These are phyloP conservation scores for Daedalea quercina DNA, from an alignment of 768 basidiomycete species.

Conservation along the genomic window DNA sequence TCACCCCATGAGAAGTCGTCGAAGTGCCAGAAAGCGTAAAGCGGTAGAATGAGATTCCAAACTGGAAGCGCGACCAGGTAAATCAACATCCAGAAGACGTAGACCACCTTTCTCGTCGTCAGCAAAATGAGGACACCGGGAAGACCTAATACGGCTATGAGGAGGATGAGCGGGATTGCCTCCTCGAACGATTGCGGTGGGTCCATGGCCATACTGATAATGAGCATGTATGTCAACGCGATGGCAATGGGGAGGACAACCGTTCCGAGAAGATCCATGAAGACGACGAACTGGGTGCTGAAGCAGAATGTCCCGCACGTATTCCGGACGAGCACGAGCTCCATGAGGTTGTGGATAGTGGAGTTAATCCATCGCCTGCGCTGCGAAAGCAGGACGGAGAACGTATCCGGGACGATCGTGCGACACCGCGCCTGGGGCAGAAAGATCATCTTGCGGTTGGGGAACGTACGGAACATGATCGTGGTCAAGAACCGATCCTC, in stretches of 20 bases:
- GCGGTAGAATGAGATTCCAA: slow-evolving; percentile 92
- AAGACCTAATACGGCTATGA: slow-evolving; percentile 87
- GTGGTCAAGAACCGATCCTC: slow-evolving; percentile 99
- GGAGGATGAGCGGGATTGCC: slow-evolving; percentile 88
- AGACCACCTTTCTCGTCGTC: slow-evolving; percentile 91
- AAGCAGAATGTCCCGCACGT: slow-evolving; percentile 99
- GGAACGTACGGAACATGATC: slow-evolving; percentile 92
- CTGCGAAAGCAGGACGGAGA: slow-evolving; percentile 88
- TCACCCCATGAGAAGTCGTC: slow-evolving; percentile 99
- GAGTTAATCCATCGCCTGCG: slow-evolving; percentile 99
- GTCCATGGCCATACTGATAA: slow-evolving; percentile 69
- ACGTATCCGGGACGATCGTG: slow-evolving; percentile 95
- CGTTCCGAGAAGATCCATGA: slow-evolving; percentile 92
- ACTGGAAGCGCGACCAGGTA: slow-evolving; percentile 90
- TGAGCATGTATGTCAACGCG: slow-evolving; percentile 79
- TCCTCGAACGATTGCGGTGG: slow-evolving; percentile 86
- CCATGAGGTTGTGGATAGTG: slow-evolving; percentile 99
- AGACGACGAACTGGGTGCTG: slow-evolving; percentile 99
- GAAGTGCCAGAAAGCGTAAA: slow-evolving; percentile 99
- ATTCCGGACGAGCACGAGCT: slow-evolving; percentile 93
- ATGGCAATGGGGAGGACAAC: slow-evolving; percentile 94
- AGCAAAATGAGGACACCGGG: slow-evolving; percentile 90
- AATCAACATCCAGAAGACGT: slow-evolving; percentile 97
- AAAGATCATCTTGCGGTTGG: slow-evolving; percentile 99
- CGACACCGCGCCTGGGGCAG: slow-evolving; percentile 92